phyloP scores from a whole-genome alignment of 2,329 filamentous ascomycete genomes.

The Berkeleyomyces rouxiae region DNA sequence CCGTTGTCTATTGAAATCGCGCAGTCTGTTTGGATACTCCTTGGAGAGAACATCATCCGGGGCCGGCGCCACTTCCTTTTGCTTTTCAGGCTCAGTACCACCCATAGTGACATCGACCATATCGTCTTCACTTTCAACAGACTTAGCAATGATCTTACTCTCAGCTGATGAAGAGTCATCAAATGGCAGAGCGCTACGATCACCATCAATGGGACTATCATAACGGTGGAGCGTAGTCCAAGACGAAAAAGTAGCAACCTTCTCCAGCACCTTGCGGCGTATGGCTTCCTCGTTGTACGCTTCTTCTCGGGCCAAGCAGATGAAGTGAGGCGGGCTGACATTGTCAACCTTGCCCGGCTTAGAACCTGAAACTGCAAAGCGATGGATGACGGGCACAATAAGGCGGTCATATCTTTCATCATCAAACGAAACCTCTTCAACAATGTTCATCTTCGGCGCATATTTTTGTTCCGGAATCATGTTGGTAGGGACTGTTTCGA shows the following conservation, averaged over 20 bases:
- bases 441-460: conserved; percentile 30
- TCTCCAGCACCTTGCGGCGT: conserved; percentile 61
- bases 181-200: conserved; percentile 18
- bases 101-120: conserved; percentile 83
- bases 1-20: conserved; percentile 31
- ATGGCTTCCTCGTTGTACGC: conserved; percentile 50
- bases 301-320: conserved; percentile 60
- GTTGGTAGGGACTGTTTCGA: conserved; percentile 67
- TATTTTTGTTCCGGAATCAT: conserved; percentile 33
- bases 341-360: conserved; percentile 19
- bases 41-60: neutral
- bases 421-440: conserved; percentile 36
- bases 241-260: conserved; percentile 61
- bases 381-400: conserved; percentile 56
- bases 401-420: conserved; percentile 47
- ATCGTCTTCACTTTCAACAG: conserved; percentile 75
- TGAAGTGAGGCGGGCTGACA: conserved; percentile 44
- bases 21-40: conserved; percentile 21
- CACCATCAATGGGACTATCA: conserved; percentile 20
- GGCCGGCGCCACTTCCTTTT: conserved; percentile 18
- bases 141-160: conserved; percentile 51
- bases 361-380: conserved; percentile 24
- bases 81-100: conserved; percentile 26
- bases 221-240: conserved; percentile 43
- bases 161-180: conserved; percentile 38